A percentile compares a stretch with the other conserved stretches of the same genome.
These are phyloP conservation scores for Omphalotus guepiniiformis DNA, from an alignment of 768 basidiomycete species.

Conservation along the genomic window DNA sequence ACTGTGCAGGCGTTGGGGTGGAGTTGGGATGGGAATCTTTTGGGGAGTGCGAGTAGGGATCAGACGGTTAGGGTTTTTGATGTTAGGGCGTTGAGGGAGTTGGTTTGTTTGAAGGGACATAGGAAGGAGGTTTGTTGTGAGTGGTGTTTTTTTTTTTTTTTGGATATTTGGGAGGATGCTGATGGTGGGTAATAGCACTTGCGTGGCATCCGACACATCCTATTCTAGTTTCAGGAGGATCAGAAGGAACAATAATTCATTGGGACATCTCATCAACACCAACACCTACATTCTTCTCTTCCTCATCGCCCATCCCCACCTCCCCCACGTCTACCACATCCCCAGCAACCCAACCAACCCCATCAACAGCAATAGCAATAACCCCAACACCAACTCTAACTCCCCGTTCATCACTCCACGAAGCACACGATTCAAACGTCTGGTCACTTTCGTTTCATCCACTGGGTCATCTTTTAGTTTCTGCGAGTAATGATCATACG, in stretches of 20 bases:
- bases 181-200: no score
- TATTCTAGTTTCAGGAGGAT: slow-evolving; percentile 88
- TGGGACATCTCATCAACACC: slow-evolving; percentile 72
- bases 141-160: slow-evolving; percentile 20
- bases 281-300: slow-evolving; percentile 12
- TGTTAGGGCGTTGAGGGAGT: slow-evolving; percentile 97
- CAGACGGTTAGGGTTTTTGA: slow-evolving; percentile 95
- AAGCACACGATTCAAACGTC: slow-evolving; percentile 97
- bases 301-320: slow-evolving; percentile 19
- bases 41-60: slow-evolving; percentile 94
- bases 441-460: slow-evolving; percentile 97
- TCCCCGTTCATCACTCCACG: slow-evolving; percentile 83
- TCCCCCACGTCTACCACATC: slow-evolving; percentile 10
- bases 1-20: slow-evolving; percentile 91
- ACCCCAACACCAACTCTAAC: slow-evolving; percentile 36
- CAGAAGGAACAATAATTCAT: slow-evolving; percentile 90
- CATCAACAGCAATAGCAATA: neutral
- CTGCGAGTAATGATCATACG: slow-evolving; percentile 96
- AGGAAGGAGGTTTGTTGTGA: slow-evolving; percentile 97
- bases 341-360: neutral
- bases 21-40: slow-evolving; percentile 91
- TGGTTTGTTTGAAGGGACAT: slow-evolving; percentile 89
- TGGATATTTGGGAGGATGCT: no score
- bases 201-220: slow-evolving; percentile 97
- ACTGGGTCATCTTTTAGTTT: slow-evolving; percentile 89